Conservation (phyloP, 495 filamentous ascomycete genomes). For the Penicillium chermesinum region DNA sequence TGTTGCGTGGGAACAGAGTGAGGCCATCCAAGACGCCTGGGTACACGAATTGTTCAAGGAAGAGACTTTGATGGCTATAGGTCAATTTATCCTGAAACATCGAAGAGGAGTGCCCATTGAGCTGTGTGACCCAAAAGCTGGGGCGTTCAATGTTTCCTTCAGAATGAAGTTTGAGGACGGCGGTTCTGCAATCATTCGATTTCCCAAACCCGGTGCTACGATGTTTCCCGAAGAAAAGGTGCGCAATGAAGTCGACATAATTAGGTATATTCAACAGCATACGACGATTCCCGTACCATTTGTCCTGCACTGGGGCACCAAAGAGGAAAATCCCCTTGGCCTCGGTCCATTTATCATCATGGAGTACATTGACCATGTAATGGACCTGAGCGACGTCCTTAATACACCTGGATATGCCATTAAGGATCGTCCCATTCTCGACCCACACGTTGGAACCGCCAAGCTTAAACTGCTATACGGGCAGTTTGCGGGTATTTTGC, state of each 20-base stretch:
- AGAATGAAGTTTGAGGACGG: slow-evolving; percentile 8
- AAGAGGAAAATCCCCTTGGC: slow-evolving; percentile 15
- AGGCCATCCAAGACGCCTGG: slow-evolving; percentile 10
- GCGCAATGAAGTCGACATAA: slow-evolving; percentile 38
- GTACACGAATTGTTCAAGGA: slow-evolving; percentile 7
- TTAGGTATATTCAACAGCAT: slow-evolving; percentile 34
- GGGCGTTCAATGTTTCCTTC: slow-evolving; percentile 12
- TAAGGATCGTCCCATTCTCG: slow-evolving; percentile 16
- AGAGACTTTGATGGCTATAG: slow-evolving; percentile 3
- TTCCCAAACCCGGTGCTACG: slow-evolving; percentile 8
- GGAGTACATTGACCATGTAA: slow-evolving; percentile 33
- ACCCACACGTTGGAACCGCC: slow-evolving; percentile 24
- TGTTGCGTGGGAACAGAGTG: slow-evolving; percentile 16
- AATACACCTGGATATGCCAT: slow-evolving; percentile 14
- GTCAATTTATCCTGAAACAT: slow-evolving; percentile 8
- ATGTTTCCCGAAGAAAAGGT: slow-evolving; percentile 35
- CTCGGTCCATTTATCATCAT: slow-evolving; percentile 38
- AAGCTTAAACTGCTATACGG: slow-evolving; percentile 27
- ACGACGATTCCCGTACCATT: slow-evolving; percentile 35
- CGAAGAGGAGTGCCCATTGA: slow-evolving; percentile 1
- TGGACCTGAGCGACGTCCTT: slow-evolving; percentile 25
- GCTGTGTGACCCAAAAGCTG: slow-evolving; percentile 8
- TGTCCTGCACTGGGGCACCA: slow-evolving; percentile 29
- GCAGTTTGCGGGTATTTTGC: slow-evolving; percentile 25
- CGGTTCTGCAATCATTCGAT: slow-evolving; percentile 6